Percentiles rank a stretch among this genome's conserved stretches.
Evolutionary conservation across 1,284 basidiomycete genomes (phyloP).

Genomic region (Boletellus dicymbophilus): DNA sequence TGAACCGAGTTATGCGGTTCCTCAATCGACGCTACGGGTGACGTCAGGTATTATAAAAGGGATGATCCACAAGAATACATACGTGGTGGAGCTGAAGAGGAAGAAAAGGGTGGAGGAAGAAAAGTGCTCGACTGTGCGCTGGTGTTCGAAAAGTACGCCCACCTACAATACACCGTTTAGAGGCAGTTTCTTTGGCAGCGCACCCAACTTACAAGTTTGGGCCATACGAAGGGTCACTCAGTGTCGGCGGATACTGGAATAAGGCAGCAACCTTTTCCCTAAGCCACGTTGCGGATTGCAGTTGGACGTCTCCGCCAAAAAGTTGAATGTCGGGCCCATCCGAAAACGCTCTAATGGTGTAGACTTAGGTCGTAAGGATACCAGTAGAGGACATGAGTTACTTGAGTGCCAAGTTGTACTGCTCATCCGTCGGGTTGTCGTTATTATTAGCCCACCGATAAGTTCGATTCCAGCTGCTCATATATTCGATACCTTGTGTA

Average conservation of each 20-base stretch:
- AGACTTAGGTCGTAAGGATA: not conserved
- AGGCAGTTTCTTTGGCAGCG: not conserved
- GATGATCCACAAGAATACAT: not conserved
- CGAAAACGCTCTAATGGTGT: constrained; percentile 7
- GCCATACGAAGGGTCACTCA: constrained; percentile 7
- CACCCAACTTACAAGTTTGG: constrained; percentile 15
- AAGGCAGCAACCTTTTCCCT: constrained; percentile 14
- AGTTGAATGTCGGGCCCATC: not conserved
- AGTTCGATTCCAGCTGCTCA: constrained; percentile 15
- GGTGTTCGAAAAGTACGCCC: constrained; percentile 17
- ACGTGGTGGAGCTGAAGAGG: not conserved
- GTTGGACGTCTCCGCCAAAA: not conserved
- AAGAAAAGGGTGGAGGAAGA: not conserved
- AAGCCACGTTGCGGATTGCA: constrained; percentile 6
- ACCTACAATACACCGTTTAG: constrained; percentile 2
- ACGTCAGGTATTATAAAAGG: not conserved
- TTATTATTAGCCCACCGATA: constrained; percentile 13
- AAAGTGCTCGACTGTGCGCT: not conserved
- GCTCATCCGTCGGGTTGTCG: constrained; percentile 6
- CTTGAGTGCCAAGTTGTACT: constrained; percentile 10
- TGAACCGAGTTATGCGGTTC: constrained; percentile 1
- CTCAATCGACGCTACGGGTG: not conserved
- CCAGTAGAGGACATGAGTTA: not conserved
- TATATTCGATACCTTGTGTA: constrained; percentile 2
- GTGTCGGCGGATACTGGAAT: constrained; percentile 13